phyloP scores from a whole-genome alignment of 2,329 filamentous ascomycete genomes.

The Neonectria neomacrospora region DNA sequence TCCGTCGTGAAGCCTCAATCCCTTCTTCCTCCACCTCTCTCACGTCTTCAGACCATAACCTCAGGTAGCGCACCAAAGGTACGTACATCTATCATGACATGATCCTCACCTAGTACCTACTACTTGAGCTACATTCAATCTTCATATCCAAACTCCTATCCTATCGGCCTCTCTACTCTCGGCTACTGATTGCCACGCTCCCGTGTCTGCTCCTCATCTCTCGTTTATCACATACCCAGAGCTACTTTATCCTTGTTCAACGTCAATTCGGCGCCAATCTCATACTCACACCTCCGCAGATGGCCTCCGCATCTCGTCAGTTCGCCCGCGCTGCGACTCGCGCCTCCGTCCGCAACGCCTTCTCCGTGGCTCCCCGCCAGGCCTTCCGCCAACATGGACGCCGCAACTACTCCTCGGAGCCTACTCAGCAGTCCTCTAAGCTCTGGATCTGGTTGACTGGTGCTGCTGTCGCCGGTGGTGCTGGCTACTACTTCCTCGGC shows the following conservation, averaged over 20 bases:
- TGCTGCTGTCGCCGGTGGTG: constrained; percentile 69
- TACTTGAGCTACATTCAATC: constrained; percentile 6
- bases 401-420: constrained; percentile 82
- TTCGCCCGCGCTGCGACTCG: constrained; percentile 69
- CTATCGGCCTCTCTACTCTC: constrained; percentile 2
- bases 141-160: constrained; percentile 5
- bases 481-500: constrained; percentile 73
- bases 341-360: constrained; percentile 65
- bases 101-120: no score
- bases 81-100: constrained; percentile 18
- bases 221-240: background rate
- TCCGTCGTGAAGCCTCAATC: constrained; percentile 23
- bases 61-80: constrained; percentile 30
- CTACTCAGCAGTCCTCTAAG: constrained; percentile 62
- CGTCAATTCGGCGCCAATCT: background rate
- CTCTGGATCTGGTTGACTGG: constrained; percentile 68
- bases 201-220: background rate
- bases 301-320: constrained; percentile 61
- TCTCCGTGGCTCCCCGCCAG: constrained; percentile 70
- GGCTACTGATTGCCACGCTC: constrained; percentile 1
- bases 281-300: constrained; percentile 39
- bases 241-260: background rate
- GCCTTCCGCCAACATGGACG: constrained; percentile 79
- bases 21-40: constrained; percentile 17
- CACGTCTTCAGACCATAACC: constrained; percentile 12